Percentiles rank a stretch among this genome's conserved stretches.
These are phyloP conservation scores for Xylariaceae sp. DNA, from an alignment of 2,329 filamentous ascomycete genomes.

Conservation along the genomic window DNA sequence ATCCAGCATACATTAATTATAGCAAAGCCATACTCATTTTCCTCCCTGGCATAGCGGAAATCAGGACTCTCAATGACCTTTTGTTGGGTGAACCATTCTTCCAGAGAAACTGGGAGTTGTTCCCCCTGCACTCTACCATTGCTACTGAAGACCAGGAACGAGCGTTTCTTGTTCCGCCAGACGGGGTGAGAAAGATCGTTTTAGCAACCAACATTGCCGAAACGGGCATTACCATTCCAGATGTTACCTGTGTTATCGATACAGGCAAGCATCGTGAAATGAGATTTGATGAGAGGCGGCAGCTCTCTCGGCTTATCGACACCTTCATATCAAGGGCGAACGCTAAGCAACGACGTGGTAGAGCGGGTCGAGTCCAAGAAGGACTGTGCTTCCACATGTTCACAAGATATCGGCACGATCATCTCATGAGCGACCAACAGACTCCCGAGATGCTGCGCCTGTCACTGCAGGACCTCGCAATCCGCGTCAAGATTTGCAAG, in stretches of 20 bases:
- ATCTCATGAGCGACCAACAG: conserved; percentile 86
- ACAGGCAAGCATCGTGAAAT: conserved; percentile 97
- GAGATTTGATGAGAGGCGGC: conserved; percentile 92
- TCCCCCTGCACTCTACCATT: conserved; percentile 92
- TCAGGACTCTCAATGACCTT: conserved; percentile 85
- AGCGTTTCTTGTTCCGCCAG: conserved; percentile 85
- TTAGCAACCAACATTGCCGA: conserved; percentile 98
- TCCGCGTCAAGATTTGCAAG: conserved; percentile 97
- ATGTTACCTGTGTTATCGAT: conserved; percentile 96
- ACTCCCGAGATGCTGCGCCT: conserved; percentile 95
- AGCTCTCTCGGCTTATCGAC: conserved; percentile 89
- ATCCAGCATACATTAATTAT: conserved; percentile 70
- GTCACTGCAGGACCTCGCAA: conserved; percentile 91
- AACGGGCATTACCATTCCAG: conserved; percentile 97
- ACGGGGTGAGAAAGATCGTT: conserved; percentile 87
- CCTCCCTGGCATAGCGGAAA: conserved; percentile 92
- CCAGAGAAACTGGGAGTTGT: conserved; percentile 78
- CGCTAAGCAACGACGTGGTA: conserved; percentile 90
- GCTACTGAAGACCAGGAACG: conserved; percentile 96
- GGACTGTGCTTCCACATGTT: conserved; percentile 97
- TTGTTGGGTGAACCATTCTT: conserved; percentile 80
- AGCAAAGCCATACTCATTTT: conserved; percentile 96
- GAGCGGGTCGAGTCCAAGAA: conserved; percentile 93
- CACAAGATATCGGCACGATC: conserved; percentile 87
- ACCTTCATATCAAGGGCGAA: conserved; percentile 96